Conservation (phyloP, 1,139 yeast genomes). For the Debaryomyces psychrophilus region DNA sequence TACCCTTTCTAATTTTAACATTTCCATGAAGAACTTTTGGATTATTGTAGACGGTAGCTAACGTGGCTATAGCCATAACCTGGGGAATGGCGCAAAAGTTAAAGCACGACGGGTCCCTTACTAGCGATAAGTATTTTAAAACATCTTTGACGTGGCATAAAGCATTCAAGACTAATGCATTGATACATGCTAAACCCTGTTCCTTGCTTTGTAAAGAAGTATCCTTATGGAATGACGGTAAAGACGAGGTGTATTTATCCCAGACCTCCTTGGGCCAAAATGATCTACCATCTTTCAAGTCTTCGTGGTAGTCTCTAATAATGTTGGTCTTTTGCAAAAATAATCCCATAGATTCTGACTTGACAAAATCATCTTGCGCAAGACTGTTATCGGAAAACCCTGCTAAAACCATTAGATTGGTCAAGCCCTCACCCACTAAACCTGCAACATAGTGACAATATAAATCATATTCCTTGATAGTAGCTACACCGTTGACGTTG, state of each 20-base stretch:
- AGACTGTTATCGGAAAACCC: slow-evolving; percentile 58
- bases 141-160: slow-evolving; percentile 78
- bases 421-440: slow-evolving; percentile 92
- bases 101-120: slow-evolving; percentile 81
- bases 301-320: slow-evolving; percentile 94
- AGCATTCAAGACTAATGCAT: slow-evolving; percentile 80
- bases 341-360: slow-evolving; percentile 89
- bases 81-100: slow-evolving; percentile 97
- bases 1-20: slow-evolving; percentile 92
- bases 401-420: slow-evolving; percentile 75
- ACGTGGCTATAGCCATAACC: slow-evolving; percentile 96
- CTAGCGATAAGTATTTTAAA: slow-evolving; percentile 71
- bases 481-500: slow-evolving; percentile 75
- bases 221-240: slow-evolving; percentile 58
- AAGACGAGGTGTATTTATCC: slow-evolving; percentile 72
- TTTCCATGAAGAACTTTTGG: slow-evolving; percentile 67
- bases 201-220: slow-evolving; percentile 44
- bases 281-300: slow-evolving; percentile 85
- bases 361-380: slow-evolving; percentile 52
- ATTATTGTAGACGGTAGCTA: slow-evolving; percentile 84
- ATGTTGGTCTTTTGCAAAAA: slow-evolving; percentile 95
- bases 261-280: slow-evolving; percentile 97
- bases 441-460: slow-evolving; percentile 99
- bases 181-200: slow-evolving; percentile 71
- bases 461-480: slow-evolving; percentile 79